Percentiles rank a stretch among this genome's conserved stretches.
These are phyloP conservation scores for Ascocoryne sarcoides DNA, from an alignment of 2,329 filamentous ascomycete species.

Conservation along the genomic window DNA sequence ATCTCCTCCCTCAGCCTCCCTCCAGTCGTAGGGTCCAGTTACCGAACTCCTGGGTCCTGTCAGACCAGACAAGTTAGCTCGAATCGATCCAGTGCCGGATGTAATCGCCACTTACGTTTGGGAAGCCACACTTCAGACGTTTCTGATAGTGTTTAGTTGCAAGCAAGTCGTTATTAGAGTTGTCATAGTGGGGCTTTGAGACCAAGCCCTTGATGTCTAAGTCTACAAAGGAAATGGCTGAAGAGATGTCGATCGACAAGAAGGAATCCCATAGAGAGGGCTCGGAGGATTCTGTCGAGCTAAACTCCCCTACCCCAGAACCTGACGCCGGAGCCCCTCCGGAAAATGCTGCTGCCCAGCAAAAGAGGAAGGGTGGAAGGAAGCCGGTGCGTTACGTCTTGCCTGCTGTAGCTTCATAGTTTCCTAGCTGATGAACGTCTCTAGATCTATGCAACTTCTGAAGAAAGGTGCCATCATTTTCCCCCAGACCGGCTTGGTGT, in stretches of 20 bases:
- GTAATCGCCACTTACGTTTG: conserved; percentile 16
- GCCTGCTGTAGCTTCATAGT: not conserved
- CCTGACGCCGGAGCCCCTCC: conserved; percentile 35
- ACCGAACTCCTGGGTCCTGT: conserved; percentile 16
- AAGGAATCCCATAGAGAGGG: conserved; percentile 49
- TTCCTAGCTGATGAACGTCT: conserved; percentile 14
- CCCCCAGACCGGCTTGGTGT: no score
- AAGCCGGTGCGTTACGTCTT: conserved; percentile 69
- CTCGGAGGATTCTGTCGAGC: conserved; percentile 50
- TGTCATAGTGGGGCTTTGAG: conserved; percentile 22
- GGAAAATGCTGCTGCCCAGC: conserved; percentile 46
- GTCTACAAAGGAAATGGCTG: conserved; percentile 40
- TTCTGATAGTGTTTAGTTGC: not conserved
- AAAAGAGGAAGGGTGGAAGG: conserved; percentile 94
- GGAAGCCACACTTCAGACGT: conserved; percentile 10
- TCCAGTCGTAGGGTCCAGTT: conserved; percentile 13
- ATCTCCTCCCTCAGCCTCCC: conserved; percentile 14
- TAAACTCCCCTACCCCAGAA: conserved; percentile 45
- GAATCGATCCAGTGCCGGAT: conserved; percentile 14
- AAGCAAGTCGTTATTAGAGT: not conserved
- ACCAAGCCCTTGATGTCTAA: not conserved
- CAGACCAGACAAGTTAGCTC: conserved; percentile 16
- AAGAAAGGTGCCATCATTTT: no score
- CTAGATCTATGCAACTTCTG: conserved; percentile 96
- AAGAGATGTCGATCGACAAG: conserved; percentile 59